Evolutionary conservation across 78 protist species (phyloP).

Genomic region (Paratrimastix pyriformis): DNA sequence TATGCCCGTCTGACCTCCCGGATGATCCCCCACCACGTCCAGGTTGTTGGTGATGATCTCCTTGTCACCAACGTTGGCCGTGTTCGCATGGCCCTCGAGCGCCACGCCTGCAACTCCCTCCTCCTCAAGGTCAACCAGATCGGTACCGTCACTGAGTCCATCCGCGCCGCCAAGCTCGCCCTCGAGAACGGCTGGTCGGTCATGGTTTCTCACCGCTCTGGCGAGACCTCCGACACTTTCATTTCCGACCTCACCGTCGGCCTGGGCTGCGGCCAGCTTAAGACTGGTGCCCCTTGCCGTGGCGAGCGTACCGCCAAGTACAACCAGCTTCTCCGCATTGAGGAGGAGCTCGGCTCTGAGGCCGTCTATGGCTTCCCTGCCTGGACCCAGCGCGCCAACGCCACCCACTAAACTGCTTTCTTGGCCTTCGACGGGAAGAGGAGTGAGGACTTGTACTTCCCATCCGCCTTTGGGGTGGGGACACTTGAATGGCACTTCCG

Average conservation of each 20-base stretch:
- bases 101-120: constrained; percentile 86
- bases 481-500: no score
- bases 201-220: constrained; percentile 95
- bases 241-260: constrained; percentile 94
- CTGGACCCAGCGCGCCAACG: no score
- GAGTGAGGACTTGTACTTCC: no score
- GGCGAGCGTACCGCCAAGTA: constrained; percentile 87
- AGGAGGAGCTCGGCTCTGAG: constrained; percentile 46
- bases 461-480: no score
- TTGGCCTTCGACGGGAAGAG: no score
- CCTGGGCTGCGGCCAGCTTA: constrained; percentile 91
- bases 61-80: constrained; percentile 90
- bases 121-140: constrained; percentile 95
- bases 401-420: no score
- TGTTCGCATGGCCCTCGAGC: constrained; percentile 75
- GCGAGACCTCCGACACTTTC: constrained; percentile 83
- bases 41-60: constrained; percentile 97
- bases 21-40: constrained; percentile 15
- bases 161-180: constrained; percentile 66
- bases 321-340: constrained; percentile 95
- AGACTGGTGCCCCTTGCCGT: constrained; percentile 99
- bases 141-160: constrained; percentile 82
- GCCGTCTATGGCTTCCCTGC: no score
- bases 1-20: constrained; percentile 31
- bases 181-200: constrained; percentile 78